Conservation (phyloP, 164 flowering plant genomes). For the Magnolia officinalis region DNA sequence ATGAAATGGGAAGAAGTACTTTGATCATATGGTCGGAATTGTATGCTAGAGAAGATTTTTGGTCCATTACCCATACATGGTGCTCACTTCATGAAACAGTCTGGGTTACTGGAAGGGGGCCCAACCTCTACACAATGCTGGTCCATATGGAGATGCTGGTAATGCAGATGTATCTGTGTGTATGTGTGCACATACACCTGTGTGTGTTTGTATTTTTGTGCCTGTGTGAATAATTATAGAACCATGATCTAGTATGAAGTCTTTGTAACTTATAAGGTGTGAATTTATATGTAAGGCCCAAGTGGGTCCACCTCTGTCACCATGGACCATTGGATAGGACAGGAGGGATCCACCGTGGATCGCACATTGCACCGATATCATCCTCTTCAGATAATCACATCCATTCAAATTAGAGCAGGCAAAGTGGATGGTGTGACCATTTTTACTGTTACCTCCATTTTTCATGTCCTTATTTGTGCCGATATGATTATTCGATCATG, state of each 20-base stretch:
- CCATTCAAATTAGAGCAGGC: not conserved
- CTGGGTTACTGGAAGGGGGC: not conserved
- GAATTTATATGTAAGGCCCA: not conserved
- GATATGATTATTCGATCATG: not conserved
- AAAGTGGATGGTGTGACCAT: not conserved
- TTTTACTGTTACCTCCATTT: not conserved
- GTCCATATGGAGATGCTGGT: not conserved
- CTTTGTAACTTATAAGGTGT: not conserved
- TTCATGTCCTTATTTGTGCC: not conserved
- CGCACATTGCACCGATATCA: no score
- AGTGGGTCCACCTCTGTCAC: not conserved
- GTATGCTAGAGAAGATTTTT: not conserved
- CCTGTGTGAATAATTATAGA: not conserved
- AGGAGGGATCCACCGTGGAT: no score
- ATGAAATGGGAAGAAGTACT: not conserved
- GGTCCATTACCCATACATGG: not conserved
- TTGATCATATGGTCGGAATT: constrained; percentile 1
- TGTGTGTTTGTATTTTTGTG: not conserved
- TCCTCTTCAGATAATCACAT: not conserved
- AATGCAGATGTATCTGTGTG: not conserved
- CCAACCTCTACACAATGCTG: not conserved
- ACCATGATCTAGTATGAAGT: not conserved
- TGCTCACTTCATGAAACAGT: not conserved
- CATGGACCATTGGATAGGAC: not conserved
- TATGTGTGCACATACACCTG: not conserved